Conservation (phyloP, 2,329 filamentous ascomycete species). For the Monilinia polystroma region DNA sequence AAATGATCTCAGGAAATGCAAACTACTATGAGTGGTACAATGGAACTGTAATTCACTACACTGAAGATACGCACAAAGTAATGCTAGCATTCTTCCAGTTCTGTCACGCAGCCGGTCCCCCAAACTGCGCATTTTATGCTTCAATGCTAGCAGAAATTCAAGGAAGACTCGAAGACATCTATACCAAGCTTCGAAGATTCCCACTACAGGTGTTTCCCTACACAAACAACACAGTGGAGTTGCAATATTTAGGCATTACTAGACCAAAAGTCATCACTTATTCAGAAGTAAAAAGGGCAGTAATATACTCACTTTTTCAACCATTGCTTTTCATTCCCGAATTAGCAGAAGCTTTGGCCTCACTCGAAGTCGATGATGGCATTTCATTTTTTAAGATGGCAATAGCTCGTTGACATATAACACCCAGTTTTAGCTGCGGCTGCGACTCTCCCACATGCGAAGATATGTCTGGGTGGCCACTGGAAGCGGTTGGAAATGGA, state of each 20-base stretch:
- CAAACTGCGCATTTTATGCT: conserved; percentile 1
- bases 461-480: conserved; percentile 30
- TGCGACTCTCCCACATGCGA: conserved; percentile 18
- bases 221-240: conserved; percentile 30
- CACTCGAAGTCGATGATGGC: conserved; percentile 44
- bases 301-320: conserved; percentile 36
- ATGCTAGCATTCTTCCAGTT: not conserved
- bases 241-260: conserved; percentile 25
- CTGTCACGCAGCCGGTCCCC: not conserved
- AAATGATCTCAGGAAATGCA: conserved; percentile 27
- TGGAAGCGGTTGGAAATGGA: conserved; percentile 31
- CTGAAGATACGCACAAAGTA: conserved; percentile 35
- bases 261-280: conserved; percentile 37
- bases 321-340: conserved; percentile 36
- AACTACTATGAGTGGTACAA: conserved; percentile 35
- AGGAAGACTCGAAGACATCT: not conserved
- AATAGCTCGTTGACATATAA: conserved; percentile 29
- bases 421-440: conserved; percentile 37
- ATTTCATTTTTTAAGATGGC: conserved; percentile 40
- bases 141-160: not conserved
- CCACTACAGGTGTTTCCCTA: conserved; percentile 34
- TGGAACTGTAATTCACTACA: conserved; percentile 46
- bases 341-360: conserved; percentile 34
- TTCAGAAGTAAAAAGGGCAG: conserved; percentile 34
- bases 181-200: conserved; percentile 1